Evolutionary conservation across 169 alveolate genomes (phyloP), one percentile per base, ranked within the genome.

Genomic region (Plasmodium relictum): DNA sequence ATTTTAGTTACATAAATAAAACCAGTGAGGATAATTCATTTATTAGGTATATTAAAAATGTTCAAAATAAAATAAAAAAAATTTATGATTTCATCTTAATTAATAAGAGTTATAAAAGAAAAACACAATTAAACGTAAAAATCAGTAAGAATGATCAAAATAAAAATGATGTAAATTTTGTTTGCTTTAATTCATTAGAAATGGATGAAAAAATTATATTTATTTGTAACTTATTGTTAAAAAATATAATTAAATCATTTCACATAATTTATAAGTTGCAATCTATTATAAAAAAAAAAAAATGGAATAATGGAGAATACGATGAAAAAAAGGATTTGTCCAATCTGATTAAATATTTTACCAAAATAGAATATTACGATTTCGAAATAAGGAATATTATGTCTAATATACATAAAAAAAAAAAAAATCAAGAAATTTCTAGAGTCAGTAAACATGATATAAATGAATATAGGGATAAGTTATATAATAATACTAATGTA

Each of bases 341-440:
- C 10, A 86, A 86, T 41, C 9, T 86, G 54, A 44, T 86, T 48
- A 69, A 61, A 65, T 71, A 65, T 56, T 86, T 86, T 41, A 86
- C 92, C 0, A 86, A 86, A 48, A 86, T 86, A 26, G 92, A 86
- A 63, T 86, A 63, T 52, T 86, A 70, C 20, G 92, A 86, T 86
- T 61, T 58, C 9, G 88, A 86, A 37, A 63, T 86, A 12, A 69
- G 74, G 54, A 86, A 45, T 48, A 39, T 83, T 39, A 18, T 54
- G 45, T 18, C 16, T 54, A 8, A 16, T 24, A 18, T 20, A 6
- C 9, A 6, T 41, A 31, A 31, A 31, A 31, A 3, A 31, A 31
- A 3, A 41, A 63, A 50, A 16, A 9, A 24, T 20, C 3, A 6
- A 41, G 65, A 16, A 18, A 6, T 20, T 2, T 52, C 45, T 45